These are phyloP conservation scores for Rhizophagus prolifer DNA, from an alignment of 192 early-diverging fungal genomes.

Conservation along the genomic window DNA sequence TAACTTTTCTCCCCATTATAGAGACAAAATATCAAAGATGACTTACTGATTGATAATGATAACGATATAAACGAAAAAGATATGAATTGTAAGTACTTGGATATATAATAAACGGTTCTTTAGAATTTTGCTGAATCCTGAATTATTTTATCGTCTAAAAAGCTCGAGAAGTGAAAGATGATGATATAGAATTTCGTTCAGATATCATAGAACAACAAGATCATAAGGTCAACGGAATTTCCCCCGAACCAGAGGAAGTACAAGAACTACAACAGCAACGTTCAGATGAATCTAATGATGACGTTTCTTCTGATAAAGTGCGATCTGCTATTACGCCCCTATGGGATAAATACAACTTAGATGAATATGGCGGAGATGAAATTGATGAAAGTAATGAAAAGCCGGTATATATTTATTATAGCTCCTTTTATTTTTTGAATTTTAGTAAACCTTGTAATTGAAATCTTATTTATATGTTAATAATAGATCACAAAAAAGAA, in stretches of 20 bases:
- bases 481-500: conserved; percentile 26
- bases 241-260: background rate
- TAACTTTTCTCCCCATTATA: background rate
- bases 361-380: conserved; percentile 56
- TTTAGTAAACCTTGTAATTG: background rate
- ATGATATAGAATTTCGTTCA: background rate
- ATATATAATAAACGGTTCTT: background rate
- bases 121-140: background rate
- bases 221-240: background rate
- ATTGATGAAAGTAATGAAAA: conserved; percentile 28
- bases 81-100: background rate
- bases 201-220: background rate
- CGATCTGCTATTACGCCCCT: background rate
- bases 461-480: background rate
- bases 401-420: background rate
- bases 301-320: background rate
- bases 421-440: background rate
- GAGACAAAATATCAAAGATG: background rate
- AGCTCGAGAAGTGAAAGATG: background rate
- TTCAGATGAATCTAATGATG: conserved; percentile 6
- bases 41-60: background rate
- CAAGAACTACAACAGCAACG: background rate
- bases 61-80: background rate
- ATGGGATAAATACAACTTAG: conserved; percentile 52
- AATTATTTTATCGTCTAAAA: background rate